Evolutionary conservation across 2,329 filamentous ascomycete species (phyloP).

Genomic region (Epichloe baconii): DNA sequence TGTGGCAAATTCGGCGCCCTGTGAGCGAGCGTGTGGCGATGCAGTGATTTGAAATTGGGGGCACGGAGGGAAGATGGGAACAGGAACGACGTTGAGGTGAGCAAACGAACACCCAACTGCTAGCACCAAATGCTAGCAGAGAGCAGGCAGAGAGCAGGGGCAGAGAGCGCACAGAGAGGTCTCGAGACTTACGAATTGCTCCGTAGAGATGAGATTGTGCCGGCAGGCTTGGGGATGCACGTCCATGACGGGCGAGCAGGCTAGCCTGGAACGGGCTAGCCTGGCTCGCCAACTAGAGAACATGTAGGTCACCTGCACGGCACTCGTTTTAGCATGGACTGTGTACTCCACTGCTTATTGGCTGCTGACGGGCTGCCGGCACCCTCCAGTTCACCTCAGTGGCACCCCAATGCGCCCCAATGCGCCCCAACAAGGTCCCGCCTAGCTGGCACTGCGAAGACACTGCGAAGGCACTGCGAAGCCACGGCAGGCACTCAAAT

Average conservation of each 20-base stretch:
- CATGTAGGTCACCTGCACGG: slow-evolving; percentile 5
- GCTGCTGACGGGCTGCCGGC: background rate
- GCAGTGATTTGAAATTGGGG: background rate
- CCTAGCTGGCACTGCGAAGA: slow-evolving; percentile 4
- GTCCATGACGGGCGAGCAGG: too few relatives aligned
- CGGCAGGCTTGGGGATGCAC: too few relatives aligned
- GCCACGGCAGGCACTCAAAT: background rate
- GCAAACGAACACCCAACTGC: too few relatives aligned
- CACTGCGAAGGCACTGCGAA: too few relatives aligned
- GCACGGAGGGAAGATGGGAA: background rate
- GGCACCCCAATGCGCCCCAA: background rate
- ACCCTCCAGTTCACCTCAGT: slow-evolving; percentile 1
- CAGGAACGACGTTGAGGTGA: background rate
- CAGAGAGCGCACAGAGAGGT: too few relatives aligned
- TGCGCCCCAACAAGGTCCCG: background rate
- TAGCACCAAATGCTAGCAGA: too few relatives aligned
- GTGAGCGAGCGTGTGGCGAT: slow-evolving; percentile 1
- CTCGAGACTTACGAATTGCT: too few relatives aligned
- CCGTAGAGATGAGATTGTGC: too few relatives aligned
- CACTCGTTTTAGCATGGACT: background rate
- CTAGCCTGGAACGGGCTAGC: too few relatives aligned
- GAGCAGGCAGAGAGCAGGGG: too few relatives aligned
- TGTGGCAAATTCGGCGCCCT: background rate
- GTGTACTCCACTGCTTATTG: slow-evolving; percentile 1
- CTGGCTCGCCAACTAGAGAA: too few relatives aligned